phyloP scores from a whole-genome alignment of 192 early-diverging fungal species.

The Chytriomyces hyalinus region DNA sequence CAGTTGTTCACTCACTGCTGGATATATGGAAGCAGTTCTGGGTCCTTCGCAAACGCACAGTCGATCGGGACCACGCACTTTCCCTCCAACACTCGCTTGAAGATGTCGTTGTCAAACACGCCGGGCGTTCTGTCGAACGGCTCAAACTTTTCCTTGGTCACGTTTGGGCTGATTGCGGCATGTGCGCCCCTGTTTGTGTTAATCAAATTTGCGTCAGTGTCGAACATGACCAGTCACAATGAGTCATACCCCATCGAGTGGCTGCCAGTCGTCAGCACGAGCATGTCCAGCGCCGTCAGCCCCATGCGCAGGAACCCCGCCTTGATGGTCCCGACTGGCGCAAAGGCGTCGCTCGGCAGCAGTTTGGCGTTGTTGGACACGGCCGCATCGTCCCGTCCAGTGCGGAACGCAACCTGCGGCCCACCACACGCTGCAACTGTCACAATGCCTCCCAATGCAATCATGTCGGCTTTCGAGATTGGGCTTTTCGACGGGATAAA shows the following conservation, averaged over 20 bases:
- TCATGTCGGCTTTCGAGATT: constrained; percentile 38
- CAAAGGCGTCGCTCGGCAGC: constrained; percentile 22
- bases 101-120: constrained; percentile 49
- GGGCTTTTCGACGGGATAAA: constrained; percentile 9
- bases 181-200: constrained; percentile 19
- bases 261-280: constrained; percentile 35
- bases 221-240: not conserved
- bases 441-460: constrained; percentile 42
- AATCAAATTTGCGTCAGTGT: not conserved
- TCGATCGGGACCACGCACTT: constrained; percentile 40
- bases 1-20: not conserved
- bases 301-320: constrained; percentile 25
- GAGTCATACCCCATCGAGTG: constrained; percentile 41
- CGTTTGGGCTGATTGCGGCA: constrained; percentile 25
- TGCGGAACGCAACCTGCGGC: constrained; percentile 27
- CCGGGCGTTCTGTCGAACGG: constrained; percentile 47
- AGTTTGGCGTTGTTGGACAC: not conserved
- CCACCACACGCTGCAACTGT: constrained; percentile 42
- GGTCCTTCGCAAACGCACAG: constrained; percentile 39
- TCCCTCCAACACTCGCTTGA: constrained; percentile 38
- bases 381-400: constrained; percentile 15
- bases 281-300: constrained; percentile 34
- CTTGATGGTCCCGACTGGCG: not conserved
- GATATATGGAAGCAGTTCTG: constrained; percentile 18
- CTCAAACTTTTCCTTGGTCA: constrained; percentile 35